These are phyloP conservation scores for Fraxinus xanthoxyloides DNA, from an alignment of 305 asterid species.

Conservation along the genomic window DNA sequence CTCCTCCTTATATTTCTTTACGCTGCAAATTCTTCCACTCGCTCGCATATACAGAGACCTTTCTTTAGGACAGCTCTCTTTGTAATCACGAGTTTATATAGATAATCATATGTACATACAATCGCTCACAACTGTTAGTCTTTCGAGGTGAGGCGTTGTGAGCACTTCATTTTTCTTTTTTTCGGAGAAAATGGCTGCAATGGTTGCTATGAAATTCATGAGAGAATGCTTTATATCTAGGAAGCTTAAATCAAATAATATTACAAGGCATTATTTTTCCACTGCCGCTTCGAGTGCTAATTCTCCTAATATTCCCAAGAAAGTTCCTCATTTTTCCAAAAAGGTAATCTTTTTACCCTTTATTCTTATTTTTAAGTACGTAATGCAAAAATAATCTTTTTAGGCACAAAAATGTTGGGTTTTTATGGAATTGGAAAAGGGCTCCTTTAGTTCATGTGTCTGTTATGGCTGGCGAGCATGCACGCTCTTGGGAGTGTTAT, in stretches of 20 bases:
- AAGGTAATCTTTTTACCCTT: conserved; percentile 38
- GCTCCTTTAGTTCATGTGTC: background rate
- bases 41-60: background rate
- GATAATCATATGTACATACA: conserved; percentile 9
- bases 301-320: conserved; percentile 40
- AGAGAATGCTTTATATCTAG: conserved; percentile 34
- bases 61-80: background rate
- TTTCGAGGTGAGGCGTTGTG: conserved; percentile 9
- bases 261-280: conserved; percentile 38
- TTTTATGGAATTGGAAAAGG: conserved; percentile 9
- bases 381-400: background rate
- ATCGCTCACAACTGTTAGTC: background rate
- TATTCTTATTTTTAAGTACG: background rate
- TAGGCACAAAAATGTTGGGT: background rate
- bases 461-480: conserved; percentile 1
- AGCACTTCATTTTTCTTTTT: background rate
- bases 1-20: background rate
- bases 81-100: background rate
- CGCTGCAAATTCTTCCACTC: background rate
- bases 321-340: conserved; percentile 66
- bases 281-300: conserved; percentile 34
- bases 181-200: conserved; percentile 49
- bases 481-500: background rate
- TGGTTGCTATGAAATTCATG: conserved; percentile 47
- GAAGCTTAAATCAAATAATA: conserved; percentile 29